These are phyloP conservation scores for Pseudogymnoascus sp. DNA, from an alignment of 2,329 filamentous ascomycete genomes.

Conservation along the genomic window DNA sequence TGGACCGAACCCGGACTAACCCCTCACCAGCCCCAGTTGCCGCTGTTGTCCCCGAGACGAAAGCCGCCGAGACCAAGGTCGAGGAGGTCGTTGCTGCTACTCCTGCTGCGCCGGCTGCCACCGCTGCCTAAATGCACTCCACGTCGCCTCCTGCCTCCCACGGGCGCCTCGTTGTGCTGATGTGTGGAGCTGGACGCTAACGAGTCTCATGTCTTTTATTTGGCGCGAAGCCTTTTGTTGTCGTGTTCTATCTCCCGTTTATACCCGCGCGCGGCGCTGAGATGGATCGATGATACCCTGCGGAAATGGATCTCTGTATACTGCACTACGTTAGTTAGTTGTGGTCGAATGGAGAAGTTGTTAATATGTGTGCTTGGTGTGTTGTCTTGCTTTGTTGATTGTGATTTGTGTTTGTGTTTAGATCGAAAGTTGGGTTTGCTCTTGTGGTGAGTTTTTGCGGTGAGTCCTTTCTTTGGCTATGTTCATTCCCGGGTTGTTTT, in stretches of 20 bases:
- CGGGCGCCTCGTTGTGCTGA: neutral
- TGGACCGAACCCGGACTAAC: neutral
- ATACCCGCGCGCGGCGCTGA: constrained; percentile 6
- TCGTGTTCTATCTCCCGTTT: constrained; percentile 9
- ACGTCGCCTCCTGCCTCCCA: neutral
- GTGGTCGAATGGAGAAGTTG: neutral
- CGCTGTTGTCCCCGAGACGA: constrained; percentile 13
- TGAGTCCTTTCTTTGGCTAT: neutral
- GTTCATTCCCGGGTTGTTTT: neutral
- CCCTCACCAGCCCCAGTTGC: neutral
- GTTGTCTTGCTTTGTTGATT: neutral
- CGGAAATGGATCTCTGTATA: constrained; percentile 1
- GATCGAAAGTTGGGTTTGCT: neutral
- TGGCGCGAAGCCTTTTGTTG: constrained; percentile 5
- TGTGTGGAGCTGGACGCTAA: neutral
- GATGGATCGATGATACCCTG: constrained; percentile 9
- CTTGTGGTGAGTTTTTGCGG: neutral
- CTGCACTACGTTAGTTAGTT: neutral
- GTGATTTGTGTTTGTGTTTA: neutral
- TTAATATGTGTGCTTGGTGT: neutral
- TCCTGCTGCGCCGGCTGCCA: constrained; percentile 16
- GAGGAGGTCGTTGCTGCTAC: constrained; percentile 12
- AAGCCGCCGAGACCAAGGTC: constrained; percentile 17
- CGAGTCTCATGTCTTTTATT: constrained; percentile 5
- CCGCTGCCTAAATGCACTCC: constrained; percentile 10